Conservation (phyloP, 2,329 filamentous ascomycete species). For the Xylaria arbuscula region DNA sequence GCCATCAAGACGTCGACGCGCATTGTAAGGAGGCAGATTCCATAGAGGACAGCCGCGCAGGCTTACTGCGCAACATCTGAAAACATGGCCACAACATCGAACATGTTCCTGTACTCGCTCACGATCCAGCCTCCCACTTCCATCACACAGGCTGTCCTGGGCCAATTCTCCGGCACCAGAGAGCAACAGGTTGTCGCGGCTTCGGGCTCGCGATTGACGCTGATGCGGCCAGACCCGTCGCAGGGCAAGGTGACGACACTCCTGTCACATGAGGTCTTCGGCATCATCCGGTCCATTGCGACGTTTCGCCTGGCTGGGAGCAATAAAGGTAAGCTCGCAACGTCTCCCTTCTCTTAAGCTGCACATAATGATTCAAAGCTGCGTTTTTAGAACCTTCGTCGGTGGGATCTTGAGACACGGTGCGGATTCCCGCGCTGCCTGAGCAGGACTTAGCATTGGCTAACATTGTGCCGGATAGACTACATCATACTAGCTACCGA, state of each 20-base stretch:
- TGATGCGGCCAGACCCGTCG: conserved; percentile 85
- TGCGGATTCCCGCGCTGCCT: conserved; percentile 39
- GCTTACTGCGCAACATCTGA: conserved; percentile 47
- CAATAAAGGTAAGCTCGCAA: conserved; percentile 84
- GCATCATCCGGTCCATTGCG: conserved; percentile 89
- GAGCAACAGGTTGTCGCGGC: conserved; percentile 98
- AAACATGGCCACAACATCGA: conserved; percentile 94
- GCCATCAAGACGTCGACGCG: conserved; percentile 3
- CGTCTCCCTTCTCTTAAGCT: conserved; percentile 57
- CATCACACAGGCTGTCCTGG: conserved; percentile 89
- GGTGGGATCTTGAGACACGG: conserved; percentile 44
- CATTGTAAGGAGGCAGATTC: conserved; percentile 30
- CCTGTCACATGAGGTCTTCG: conserved; percentile 93
- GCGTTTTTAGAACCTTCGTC: conserved; percentile 60
- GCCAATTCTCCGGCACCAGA: conserved; percentile 95
- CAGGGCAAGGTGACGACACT: conserved; percentile 88
- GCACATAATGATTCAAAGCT: conserved; percentile 80
- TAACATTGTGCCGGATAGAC: conserved; percentile 67
- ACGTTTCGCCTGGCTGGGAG: conserved; percentile 93
- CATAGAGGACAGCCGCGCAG: conserved; percentile 47
- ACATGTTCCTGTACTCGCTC: conserved; percentile 98
- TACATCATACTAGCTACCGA: conserved; percentile 96
- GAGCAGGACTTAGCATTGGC: conserved; percentile 32
- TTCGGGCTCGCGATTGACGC: conserved; percentile 87
- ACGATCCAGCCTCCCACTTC: conserved; percentile 93